Conservation (phyloP, 2,329 filamentous ascomycete genomes). For the Beauveria brongniartii region DNA sequence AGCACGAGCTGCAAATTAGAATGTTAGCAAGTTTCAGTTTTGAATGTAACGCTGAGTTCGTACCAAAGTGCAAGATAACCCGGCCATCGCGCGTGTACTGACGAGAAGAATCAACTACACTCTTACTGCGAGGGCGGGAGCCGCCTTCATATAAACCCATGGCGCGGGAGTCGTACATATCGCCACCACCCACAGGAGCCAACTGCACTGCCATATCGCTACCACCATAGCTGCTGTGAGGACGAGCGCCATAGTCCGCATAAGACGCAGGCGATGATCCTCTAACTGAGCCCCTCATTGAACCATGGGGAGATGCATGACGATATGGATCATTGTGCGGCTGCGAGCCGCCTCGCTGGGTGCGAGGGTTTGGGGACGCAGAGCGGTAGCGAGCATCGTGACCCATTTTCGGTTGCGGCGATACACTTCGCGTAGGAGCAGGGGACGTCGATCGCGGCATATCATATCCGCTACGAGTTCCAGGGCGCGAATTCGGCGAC, state of each 20-base stretch:
- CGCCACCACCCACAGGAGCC: constrained; percentile 44
- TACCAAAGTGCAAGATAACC: constrained; percentile 88
- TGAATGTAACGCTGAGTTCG: constrained; percentile 33
- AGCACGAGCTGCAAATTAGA: constrained; percentile 61
- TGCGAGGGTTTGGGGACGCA: constrained; percentile 58
- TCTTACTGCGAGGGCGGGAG: constrained; percentile 63
- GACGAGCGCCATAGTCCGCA: constrained; percentile 37
- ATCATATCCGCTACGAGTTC: constrained; percentile 44
- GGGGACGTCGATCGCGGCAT: constrained; percentile 59
- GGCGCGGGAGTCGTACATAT: constrained; percentile 46
- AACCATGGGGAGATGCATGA: constrained; percentile 42
- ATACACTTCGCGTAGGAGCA: constrained; percentile 54
- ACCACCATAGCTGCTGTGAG: constrained; percentile 41
- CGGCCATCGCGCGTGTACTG: constrained; percentile 81
- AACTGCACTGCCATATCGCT: constrained; percentile 63
- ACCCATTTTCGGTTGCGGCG: constrained; percentile 51
- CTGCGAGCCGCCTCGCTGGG: constrained; percentile 33
- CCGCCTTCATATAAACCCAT: constrained; percentile 51
- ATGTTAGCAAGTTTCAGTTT: constrained; percentile 16
- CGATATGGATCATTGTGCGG: constrained; percentile 34
- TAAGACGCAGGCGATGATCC: constrained; percentile 42
- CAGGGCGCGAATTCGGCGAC: constrained; percentile 41
- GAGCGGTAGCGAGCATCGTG: constrained; percentile 40
- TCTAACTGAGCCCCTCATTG: constrained; percentile 34
- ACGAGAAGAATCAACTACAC: constrained; percentile 71